phyloP scores from a whole-genome alignment of 2,329 filamentous ascomycete genomes.

The Penicillium occitanis region DNA sequence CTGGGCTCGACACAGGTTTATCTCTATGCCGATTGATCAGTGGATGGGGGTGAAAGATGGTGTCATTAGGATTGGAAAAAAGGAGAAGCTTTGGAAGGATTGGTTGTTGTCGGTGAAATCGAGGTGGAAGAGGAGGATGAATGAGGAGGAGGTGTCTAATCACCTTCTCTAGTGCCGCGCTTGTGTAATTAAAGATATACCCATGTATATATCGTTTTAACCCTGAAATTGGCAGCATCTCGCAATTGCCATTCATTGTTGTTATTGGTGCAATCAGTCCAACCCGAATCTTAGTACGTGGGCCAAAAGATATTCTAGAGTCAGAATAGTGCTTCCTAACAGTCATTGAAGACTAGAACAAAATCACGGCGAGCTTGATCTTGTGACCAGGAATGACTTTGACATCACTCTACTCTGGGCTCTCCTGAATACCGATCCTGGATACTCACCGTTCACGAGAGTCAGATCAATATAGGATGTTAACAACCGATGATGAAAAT shows the following conservation, averaged over 20 bases:
- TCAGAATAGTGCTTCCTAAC: too few species aligned
- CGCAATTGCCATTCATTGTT: too few species aligned
- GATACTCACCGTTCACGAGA: too few species aligned
- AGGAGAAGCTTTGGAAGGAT: slow-evolving; percentile 10
- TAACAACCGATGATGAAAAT: too few species aligned
- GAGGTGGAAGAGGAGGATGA: slow-evolving; percentile 5
- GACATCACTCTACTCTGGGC: too few species aligned
- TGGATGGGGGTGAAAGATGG: slow-evolving; percentile 3
- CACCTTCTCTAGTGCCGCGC: background rate
- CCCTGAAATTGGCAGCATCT: background rate
- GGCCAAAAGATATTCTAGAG: too few species aligned
- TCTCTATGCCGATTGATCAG: slow-evolving; percentile 9
- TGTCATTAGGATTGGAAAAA: slow-evolving; percentile 8
- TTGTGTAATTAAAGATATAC: background rate
- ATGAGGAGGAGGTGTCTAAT: background rate
- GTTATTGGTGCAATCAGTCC: background rate
- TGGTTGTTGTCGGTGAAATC: slow-evolving; percentile 12
- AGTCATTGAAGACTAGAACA: too few species aligned
- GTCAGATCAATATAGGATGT: too few species aligned
- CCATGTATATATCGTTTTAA: background rate
- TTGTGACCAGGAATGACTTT: too few species aligned
- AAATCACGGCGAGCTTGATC: too few species aligned
- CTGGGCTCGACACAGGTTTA: slow-evolving; percentile 6
- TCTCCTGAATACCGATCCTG: too few species aligned
- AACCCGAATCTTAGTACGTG: too few species aligned